Evolutionary conservation across 306 rosid species (phyloP).

Genomic region (Pueraria montana): DNA sequence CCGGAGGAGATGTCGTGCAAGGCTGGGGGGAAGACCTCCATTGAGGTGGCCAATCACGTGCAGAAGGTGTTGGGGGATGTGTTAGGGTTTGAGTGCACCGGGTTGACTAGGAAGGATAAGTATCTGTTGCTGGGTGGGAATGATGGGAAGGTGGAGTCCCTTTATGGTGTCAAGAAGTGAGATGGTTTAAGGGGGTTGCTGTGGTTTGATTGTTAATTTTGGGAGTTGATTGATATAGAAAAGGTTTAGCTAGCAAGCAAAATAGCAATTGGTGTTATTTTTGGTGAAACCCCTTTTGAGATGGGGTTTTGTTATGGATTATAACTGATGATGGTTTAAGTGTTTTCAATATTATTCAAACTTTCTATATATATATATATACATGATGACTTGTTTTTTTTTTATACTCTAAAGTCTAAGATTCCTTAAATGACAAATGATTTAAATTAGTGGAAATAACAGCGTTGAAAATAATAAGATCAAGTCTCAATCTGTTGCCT

Average conservation of each 20-base stretch:
- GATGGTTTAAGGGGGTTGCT: not conserved
- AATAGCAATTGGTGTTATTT: conserved; percentile 29
- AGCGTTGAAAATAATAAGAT: not conserved
- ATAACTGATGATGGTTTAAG: not conserved
- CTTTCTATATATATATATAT: not conserved
- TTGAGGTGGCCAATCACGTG: conserved; percentile 96
- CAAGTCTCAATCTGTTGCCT: not conserved
- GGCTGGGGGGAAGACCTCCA: conserved; percentile 86
- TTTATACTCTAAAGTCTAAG: not conserved
- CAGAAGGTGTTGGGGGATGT: conserved; percentile 86
- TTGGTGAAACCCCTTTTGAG: not conserved
- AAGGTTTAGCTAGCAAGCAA: not conserved
- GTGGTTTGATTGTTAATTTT: not conserved
- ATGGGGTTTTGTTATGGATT: conserved; percentile 26
- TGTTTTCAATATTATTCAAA: conserved; percentile 16
- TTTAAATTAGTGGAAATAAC: not conserved
- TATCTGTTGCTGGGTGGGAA: conserved; percentile 91
- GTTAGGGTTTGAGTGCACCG: conserved; percentile 86
- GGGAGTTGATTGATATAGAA: conserved; percentile 10
- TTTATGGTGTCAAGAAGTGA: conserved; percentile 69
- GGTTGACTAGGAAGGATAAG: conserved; percentile 88
- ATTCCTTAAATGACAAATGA: not conserved
- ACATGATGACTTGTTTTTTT: not conserved
- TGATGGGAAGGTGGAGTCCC: conserved; percentile 95
- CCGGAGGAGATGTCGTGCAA: conserved; percentile 79